Evolutionary conservation across 495 filamentous ascomycete species (phyloP).

Genomic region (Aspergillus affinis): DNA sequence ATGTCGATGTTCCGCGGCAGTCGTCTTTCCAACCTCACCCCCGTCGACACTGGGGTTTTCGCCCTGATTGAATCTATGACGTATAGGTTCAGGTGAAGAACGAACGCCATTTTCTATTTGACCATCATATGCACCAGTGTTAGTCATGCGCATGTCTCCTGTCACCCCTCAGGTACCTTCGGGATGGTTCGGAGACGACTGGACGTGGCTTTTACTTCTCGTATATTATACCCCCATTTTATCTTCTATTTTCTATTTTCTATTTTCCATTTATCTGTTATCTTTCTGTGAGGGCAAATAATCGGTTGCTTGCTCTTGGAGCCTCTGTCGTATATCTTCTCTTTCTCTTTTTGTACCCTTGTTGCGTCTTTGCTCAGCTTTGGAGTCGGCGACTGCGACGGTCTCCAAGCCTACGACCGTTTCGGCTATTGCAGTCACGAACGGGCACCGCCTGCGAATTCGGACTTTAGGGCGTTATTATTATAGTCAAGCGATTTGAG

Average conservation of each 20-base stretch:
- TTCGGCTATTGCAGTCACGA: too few relatives aligned
- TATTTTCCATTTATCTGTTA: background rate
- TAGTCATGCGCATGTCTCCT: background rate
- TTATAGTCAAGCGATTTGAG: slow-evolving; percentile 1
- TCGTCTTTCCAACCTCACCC: background rate
- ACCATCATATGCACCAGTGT: background rate
- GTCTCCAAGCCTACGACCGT: background rate
- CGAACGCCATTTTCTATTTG: too few relatives aligned
- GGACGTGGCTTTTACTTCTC: slow-evolving; percentile 19
- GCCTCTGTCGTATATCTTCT: background rate
- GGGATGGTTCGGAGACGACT: slow-evolving; percentile 18
- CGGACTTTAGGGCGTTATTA: background rate
- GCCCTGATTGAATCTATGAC: background rate
- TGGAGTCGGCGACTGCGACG: background rate
- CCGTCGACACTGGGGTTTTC: background rate
- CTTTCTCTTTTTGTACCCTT: background rate
- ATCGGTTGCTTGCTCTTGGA: background rate
- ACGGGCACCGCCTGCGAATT: background rate
- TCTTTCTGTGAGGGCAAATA: slow-evolving; percentile 3
- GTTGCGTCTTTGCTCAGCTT: background rate
- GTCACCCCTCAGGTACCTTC: background rate
- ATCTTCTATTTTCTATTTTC: background rate
- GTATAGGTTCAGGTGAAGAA: background rate
- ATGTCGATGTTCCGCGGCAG: background rate
- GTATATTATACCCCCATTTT: slow-evolving; percentile 30